Percentiles rank a stretch among this genome's conserved stretches.
Evolutionary conservation across 805 yeast species (phyloP).

Genomic region (Ogataea minuta): DNA sequence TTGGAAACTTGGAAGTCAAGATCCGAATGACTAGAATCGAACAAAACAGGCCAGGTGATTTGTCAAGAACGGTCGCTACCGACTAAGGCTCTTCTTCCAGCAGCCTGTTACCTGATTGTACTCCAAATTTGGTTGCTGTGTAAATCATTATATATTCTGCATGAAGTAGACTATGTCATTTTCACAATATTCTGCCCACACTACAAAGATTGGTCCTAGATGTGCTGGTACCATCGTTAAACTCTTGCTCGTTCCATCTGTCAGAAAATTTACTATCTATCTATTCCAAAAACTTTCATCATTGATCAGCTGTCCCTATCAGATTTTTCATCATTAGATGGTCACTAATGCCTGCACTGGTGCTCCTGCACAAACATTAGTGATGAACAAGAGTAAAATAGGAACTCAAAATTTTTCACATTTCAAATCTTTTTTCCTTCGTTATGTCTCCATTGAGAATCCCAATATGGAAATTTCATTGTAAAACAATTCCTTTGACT

Average conservation of each 20-base stretch:
- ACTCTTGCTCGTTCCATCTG: constrained; percentile 1
- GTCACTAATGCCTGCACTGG: not conserved
- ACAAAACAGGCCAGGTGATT: too few species aligned
- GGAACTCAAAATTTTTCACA: not conserved
- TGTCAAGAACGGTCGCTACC: too few species aligned
- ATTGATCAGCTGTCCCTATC: constrained; percentile 16
- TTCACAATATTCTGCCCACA: not conserved
- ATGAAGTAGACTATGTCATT: too few species aligned
- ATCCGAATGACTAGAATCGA: too few species aligned
- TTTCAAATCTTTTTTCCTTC: not conserved
- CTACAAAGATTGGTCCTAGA: not conserved
- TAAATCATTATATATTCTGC: not conserved
- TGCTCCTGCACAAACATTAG: constrained; percentile 2
- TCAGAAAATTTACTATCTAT: constrained; percentile 14
- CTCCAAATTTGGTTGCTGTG: too few species aligned
- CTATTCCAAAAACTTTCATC: constrained; percentile 15
- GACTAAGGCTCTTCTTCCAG: too few species aligned
- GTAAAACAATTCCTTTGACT: not conserved
- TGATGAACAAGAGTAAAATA: constrained; percentile 3
- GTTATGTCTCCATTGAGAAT: constrained; percentile 3
- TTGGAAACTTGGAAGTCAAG: too few species aligned
- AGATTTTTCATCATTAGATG: constrained; percentile 12
- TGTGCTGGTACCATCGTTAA: not conserved
- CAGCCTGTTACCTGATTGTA: too few species aligned
- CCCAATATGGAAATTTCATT: constrained; percentile 7